These are phyloP conservation scores for Saturnispora bothae DNA, from an alignment of 805 yeast species.

Conservation along the genomic window DNA sequence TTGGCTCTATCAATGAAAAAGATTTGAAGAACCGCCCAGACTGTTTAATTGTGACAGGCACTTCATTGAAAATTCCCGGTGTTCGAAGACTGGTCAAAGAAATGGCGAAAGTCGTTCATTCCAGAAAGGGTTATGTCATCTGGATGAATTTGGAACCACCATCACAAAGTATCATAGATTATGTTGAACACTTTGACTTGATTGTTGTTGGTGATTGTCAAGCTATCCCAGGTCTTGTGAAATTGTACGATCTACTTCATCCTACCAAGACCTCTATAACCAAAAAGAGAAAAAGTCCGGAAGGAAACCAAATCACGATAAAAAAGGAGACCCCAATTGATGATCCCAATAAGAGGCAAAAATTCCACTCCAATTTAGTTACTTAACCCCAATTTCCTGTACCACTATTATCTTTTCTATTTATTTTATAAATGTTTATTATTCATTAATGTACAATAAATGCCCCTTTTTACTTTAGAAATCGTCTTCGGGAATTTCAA, in stretches of 20 bases:
- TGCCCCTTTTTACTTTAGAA: neutral
- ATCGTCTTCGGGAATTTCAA: conserved; percentile 49
- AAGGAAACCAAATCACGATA: neutral
- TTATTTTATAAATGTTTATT: neutral
- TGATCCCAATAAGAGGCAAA: neutral
- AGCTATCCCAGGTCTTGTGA: conserved; percentile 30
- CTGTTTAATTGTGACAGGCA: conserved; percentile 72
- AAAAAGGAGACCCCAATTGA: neutral
- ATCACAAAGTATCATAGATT: conserved; percentile 36
- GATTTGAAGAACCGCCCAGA: conserved; percentile 65
- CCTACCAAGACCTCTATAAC: too few relatives aligned
- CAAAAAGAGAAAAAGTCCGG: conserved; percentile 4
- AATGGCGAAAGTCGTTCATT: conserved; percentile 45
- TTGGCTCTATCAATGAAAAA: conserved; percentile 60
- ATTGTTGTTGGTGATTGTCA: conserved; percentile 61
- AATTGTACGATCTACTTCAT: conserved; percentile 20
- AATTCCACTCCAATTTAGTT: neutral
- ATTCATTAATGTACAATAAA: conserved; percentile 1
- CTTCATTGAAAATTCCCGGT: conserved; percentile 74
- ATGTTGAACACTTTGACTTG: conserved; percentile 44
- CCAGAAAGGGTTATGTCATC: conserved; percentile 46
- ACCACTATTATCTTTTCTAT: too few relatives aligned
- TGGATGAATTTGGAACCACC: conserved; percentile 56
- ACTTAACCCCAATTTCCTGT: neutral
- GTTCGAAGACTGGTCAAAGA: conserved; percentile 53